A percentile compares a stretch with the other conserved stretches of the same genome.
These are phyloP conservation scores for Neonectria hederae DNA, from an alignment of 2,329 filamentous ascomycete genomes.

Conservation along the genomic window DNA sequence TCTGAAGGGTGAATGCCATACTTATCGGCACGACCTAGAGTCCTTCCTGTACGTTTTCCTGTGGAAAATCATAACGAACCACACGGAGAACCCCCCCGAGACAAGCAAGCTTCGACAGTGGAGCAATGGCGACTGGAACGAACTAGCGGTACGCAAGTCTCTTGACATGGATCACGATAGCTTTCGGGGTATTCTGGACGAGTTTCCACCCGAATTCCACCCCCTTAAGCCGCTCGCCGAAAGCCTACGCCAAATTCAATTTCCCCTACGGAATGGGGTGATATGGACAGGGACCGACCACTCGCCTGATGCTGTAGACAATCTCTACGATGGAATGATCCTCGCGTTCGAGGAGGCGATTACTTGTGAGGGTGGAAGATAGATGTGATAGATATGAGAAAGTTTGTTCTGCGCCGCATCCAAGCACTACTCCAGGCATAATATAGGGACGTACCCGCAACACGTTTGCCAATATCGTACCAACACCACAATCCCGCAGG, in stretches of 20 bases:
- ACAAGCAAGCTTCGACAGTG: constrained; percentile 27
- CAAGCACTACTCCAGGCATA: no score
- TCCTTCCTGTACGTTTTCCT: constrained; percentile 42
- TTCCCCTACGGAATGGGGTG: constrained; percentile 26
- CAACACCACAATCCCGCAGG: no score
- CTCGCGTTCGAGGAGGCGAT: constrained; percentile 28
- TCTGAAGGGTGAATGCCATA: constrained; percentile 16
- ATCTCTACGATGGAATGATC: constrained; percentile 32
- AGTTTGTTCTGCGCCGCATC: no score
- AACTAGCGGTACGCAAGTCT: neutral
- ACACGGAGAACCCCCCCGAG: constrained; percentile 13
- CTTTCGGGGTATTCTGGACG: constrained; percentile 19
- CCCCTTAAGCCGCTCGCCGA: constrained; percentile 30
- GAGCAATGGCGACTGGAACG: constrained; percentile 20
- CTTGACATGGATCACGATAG: neutral
- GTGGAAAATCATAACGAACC: constrained; percentile 23
- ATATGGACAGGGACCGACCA: constrained; percentile 27
- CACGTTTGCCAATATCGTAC: no score
- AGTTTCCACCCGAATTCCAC: constrained; percentile 31
- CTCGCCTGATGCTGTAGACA: constrained; percentile 27
- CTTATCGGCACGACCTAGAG: constrained; percentile 42
- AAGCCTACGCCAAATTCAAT: constrained; percentile 30
- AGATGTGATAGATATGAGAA: no score
- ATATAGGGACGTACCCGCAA: no score
- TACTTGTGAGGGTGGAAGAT: constrained; percentile 19